Evolutionary conservation across 2,329 filamentous ascomycete species (phyloP).

Genomic region (Sordariomycetes sp.): DNA sequence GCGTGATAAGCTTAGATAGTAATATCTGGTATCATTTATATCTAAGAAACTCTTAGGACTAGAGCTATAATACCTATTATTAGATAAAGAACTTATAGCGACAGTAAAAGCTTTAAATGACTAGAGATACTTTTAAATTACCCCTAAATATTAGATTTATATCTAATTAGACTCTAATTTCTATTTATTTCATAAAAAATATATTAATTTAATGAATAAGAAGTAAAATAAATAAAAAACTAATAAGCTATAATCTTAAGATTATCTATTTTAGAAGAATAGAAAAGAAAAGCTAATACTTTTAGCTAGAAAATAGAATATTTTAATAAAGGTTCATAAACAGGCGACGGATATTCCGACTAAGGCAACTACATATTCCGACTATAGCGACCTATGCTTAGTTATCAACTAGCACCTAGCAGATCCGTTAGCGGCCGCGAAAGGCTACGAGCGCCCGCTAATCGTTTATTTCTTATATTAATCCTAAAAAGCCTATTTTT

Average conservation of each 20-base stretch:
- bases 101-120: slow-evolving; percentile 6
- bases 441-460: background rate
- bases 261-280: slow-evolving; percentile 4
- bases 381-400: background rate
- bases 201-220: background rate
- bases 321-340: background rate
- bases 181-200: background rate
- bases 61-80: slow-evolving; percentile 9
- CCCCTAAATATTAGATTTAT: background rate
- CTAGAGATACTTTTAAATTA: background rate
- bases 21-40: slow-evolving; percentile 1
- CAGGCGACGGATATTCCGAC: background rate
- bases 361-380: background rate
- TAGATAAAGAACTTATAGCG: slow-evolving; percentile 9
- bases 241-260: background rate
- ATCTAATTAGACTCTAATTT: background rate
- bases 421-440: no score
- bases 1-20: background rate
- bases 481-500: no score
- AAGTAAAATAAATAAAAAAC: background rate
- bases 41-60: no score
- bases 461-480: no score
- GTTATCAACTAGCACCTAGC: no score
- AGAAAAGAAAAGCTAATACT: slow-evolving; percentile 3
- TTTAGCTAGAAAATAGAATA: slow-evolving; percentile 3